These are phyloP conservation scores for Leccinum longicurvipes DNA, from an alignment of 768 basidiomycete genomes.

Conservation along the genomic window DNA sequence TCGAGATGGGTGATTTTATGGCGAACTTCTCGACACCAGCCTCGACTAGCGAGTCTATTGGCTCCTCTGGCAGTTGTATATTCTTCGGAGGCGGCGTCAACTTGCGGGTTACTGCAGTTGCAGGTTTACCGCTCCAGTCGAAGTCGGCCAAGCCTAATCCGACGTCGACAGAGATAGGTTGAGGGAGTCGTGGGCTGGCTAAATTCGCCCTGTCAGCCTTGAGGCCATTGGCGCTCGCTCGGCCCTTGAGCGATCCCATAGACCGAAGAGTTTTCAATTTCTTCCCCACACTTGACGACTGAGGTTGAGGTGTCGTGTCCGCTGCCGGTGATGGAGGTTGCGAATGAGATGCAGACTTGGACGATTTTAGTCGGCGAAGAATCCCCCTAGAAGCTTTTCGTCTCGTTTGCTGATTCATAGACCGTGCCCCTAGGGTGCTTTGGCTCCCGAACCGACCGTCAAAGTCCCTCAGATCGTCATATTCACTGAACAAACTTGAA, in stretches of 20 bases:
- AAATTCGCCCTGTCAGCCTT: conserved; percentile 38
- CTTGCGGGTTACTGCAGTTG: conserved; percentile 10
- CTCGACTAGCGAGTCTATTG: conserved; percentile 15
- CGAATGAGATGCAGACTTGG: conserved; percentile 41
- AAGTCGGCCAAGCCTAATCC: conserved; percentile 55
- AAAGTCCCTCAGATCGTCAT: conserved; percentile 84
- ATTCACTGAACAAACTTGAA: conserved; percentile 76
- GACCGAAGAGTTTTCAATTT: conserved; percentile 73
- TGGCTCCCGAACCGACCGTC: conserved; percentile 82
- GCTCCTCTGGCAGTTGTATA: conserved; percentile 17
- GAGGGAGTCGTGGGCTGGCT: conserved; percentile 52
- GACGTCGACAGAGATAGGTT: conserved; percentile 51
- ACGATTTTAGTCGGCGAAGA: conserved; percentile 54
- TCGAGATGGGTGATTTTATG: conserved; percentile 35
- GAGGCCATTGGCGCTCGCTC: conserved; percentile 24
- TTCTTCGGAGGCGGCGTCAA: conserved; percentile 20
- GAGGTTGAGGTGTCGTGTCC: conserved; percentile 35
- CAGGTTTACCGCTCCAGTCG: conserved; percentile 43
- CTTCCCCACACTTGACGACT: conserved; percentile 38
- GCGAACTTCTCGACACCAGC: conserved; percentile 35
- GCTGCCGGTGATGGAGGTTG: conserved; percentile 44
- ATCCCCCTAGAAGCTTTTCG: conserved; percentile 69
- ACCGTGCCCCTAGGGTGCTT: conserved; percentile 62
- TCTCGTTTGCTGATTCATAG: conserved; percentile 36
- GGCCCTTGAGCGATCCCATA: conserved; percentile 75